Conservation (phyloP, 176 grass and related monocot genomes). For the Thalia dealbata region DNA sequence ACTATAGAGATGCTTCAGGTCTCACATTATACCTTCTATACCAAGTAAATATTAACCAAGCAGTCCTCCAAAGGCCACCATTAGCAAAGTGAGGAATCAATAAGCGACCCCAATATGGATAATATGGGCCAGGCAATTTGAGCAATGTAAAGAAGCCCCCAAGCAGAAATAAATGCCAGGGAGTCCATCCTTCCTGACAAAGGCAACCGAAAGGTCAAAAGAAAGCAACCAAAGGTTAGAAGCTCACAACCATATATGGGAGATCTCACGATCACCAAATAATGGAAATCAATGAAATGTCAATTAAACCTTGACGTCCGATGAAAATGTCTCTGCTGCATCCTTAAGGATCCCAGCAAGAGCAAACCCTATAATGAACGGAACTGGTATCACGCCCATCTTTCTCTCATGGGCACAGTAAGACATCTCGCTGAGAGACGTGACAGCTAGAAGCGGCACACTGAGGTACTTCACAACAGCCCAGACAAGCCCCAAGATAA, state of each 20-base stretch:
- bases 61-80: constrained; percentile 21
- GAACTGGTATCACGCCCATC: constrained; percentile 25
- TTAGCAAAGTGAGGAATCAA: constrained; percentile 26
- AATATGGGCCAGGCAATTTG: constrained; percentile 18
- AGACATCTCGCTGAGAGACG: constrained; percentile 25
- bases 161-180: constrained; percentile 22
- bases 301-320: constrained; percentile 12
- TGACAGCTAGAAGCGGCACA: constrained; percentile 16
- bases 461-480: constrained; percentile 14
- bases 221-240: neutral
- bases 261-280: neutral
- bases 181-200: constrained; percentile 5
- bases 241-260: neutral
- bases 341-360: constrained; percentile 4
- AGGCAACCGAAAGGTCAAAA: constrained; percentile 1
- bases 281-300: neutral
- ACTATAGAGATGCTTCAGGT: constrained; percentile 7
- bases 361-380: constrained; percentile 1
- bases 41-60: constrained; percentile 22
- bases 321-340: neutral
- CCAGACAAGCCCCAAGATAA: constrained; percentile 8
- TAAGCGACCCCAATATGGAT: constrained; percentile 22
- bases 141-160: constrained; percentile 15
- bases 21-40: neutral
- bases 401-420: constrained; percentile 25